Conservation (phyloP, 352 stramenopile species). For the Globisporangium cylindrosporum region DNA sequence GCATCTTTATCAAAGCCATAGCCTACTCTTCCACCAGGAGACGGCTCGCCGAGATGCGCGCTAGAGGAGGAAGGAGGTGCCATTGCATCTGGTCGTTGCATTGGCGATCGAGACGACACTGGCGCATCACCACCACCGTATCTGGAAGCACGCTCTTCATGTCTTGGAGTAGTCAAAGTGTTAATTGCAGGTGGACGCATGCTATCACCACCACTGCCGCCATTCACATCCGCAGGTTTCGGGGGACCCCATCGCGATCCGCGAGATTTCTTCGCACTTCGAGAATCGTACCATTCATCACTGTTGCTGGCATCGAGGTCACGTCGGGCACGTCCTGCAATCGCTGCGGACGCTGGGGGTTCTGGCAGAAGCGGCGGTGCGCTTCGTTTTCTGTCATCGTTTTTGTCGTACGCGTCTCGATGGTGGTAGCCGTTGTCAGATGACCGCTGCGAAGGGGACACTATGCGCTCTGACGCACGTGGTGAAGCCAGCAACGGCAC, state of each 20-base stretch:
- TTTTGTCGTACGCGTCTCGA: constrained; percentile 8
- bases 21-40: constrained; percentile 4
- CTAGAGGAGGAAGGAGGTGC: neutral
- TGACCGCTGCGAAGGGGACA: neutral
- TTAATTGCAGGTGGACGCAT: constrained; percentile 53
- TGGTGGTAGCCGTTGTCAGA: constrained; percentile 1
- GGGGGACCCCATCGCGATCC: constrained; percentile 69
- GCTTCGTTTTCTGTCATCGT: constrained; percentile 10
- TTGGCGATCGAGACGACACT: constrained; percentile 10
- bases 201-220: constrained; percentile 11
- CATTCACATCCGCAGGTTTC: constrained; percentile 26
- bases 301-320: constrained; percentile 21
- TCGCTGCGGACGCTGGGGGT: constrained; percentile 12
- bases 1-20: constrained; percentile 14
- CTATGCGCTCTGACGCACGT: constrained; percentile 1
- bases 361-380: constrained; percentile 9
- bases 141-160: neutral
- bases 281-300: constrained; percentile 35
- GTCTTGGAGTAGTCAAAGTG: constrained; percentile 21
- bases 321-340: constrained; percentile 21
- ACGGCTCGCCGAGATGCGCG: neutral
- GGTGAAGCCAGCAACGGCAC: constrained; percentile 8
- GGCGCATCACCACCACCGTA: neutral
- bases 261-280: constrained; percentile 57
- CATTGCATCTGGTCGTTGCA: constrained; percentile 1